These are phyloP conservation scores for Mycena amicta DNA, from an alignment of 768 basidiomycete species.

Conservation along the genomic window DNA sequence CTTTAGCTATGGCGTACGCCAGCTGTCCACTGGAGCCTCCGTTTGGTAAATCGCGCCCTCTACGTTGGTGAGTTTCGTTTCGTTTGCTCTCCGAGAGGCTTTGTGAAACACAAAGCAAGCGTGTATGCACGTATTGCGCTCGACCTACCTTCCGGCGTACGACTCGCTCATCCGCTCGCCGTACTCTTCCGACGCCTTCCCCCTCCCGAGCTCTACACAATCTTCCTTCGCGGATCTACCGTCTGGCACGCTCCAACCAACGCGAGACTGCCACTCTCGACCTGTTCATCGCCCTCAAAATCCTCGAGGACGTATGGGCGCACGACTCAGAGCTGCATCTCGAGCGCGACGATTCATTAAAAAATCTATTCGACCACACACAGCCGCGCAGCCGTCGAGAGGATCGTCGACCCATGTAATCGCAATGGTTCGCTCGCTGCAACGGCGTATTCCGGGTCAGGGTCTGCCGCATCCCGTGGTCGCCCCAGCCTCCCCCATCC, in stretches of 20 bases:
- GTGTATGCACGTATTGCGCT: conserved; percentile 81
- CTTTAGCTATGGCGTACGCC: no score
- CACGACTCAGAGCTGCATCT: conserved; percentile 78
- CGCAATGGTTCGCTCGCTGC: no score
- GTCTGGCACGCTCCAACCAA: conserved; percentile 54
- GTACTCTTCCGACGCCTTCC: conserved; percentile 82
- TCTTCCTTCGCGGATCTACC: conserved; percentile 26
- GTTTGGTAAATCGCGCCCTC: conserved; percentile 65
- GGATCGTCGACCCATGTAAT: no score
- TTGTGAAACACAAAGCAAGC: no score
- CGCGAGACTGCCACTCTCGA: conserved; percentile 79
- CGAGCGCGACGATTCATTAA: conserved; percentile 73
- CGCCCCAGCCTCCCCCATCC: no score
- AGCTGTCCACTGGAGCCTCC: no score
- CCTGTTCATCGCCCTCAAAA: conserved; percentile 77
- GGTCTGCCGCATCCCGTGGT: conserved; percentile 16
- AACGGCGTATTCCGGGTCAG: neutral
- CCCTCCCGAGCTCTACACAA: conserved; percentile 38
- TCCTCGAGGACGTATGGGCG: conserved; percentile 75
- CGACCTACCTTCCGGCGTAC: conserved; percentile 72
- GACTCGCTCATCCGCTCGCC: conserved; percentile 60
- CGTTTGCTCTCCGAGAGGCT: no score
- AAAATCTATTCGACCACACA: conserved; percentile 75
- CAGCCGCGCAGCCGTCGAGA: conserved; percentile 79
- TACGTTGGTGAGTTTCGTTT: conserved; percentile 69